Evolutionary conservation across 345 rosid genomes (phyloP).

Genomic region (Gossypium rotundifolium): DNA sequence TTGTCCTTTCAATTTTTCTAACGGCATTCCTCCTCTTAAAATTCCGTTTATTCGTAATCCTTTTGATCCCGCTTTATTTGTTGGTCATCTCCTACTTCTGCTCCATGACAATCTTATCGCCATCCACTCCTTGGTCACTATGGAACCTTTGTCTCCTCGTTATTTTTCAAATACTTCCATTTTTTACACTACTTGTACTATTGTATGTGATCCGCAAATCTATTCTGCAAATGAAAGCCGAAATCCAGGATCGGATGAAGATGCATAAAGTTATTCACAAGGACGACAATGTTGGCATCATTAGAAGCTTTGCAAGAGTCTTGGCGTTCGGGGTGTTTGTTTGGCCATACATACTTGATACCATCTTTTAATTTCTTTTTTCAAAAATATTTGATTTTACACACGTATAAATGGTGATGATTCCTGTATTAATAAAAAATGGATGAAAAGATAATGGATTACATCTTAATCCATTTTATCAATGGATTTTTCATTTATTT

Average conservation of each 20-base stretch:
- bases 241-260: neutral
- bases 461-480: neutral
- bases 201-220: neutral
- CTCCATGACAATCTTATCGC: neutral
- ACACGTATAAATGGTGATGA: too few relatives aligned
- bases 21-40: neutral
- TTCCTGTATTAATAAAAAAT: too few relatives aligned
- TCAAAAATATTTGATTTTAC: too few relatives aligned
- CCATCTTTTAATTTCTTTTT: neutral
- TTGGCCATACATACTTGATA: neutral
- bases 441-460: neutral
- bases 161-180: neutral
- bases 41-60: neutral
- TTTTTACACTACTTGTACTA: neutral
- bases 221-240: neutral
- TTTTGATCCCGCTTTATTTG: neutral
- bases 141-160: neutral
- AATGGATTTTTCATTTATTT: neutral
- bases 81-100: neutral
- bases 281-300: too few relatives aligned
- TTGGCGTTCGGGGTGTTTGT: neutral
- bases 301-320: too few relatives aligned
- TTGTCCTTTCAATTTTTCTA: neutral
- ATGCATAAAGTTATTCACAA: neutral
- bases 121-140: neutral